Evolutionary conservation across 305 asterid species (phyloP).

Genomic region (Petunia hybrid): DNA sequence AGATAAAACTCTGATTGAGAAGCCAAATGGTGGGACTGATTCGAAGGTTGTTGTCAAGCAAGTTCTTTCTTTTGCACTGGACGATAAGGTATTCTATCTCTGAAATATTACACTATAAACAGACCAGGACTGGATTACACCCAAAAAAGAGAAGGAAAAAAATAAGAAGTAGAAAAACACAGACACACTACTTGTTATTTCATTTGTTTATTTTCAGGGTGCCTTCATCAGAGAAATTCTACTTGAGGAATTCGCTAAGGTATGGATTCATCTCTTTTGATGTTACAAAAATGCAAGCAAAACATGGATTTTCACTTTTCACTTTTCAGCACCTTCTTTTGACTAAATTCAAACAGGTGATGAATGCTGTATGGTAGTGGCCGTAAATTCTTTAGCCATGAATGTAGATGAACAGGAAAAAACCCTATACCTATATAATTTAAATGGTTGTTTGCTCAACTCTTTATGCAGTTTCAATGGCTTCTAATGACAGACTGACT

Average conservation of each 20-base stretch:
- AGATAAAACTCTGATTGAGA: constrained; percentile 53
- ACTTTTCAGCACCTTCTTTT: constrained; percentile 12
- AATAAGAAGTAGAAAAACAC: not conserved
- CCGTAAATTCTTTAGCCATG: not conserved
- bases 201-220: constrained; percentile 59
- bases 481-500: not conserved
- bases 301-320: not conserved
- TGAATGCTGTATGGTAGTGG: not conserved
- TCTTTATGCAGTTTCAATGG: not conserved
- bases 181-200: not conserved
- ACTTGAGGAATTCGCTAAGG: constrained; percentile 89
- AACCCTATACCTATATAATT: not conserved
- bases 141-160: constrained; percentile 28
- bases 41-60: constrained; percentile 67
- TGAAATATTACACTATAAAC: not conserved
- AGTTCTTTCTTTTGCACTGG: constrained; percentile 70
- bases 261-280: constrained; percentile 41
- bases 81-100: constrained; percentile 69
- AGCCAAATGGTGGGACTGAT: constrained; percentile 58
- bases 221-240: constrained; percentile 83
- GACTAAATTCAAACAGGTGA: constrained; percentile 23
- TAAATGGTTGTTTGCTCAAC: not conserved
- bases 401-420: constrained; percentile 10
- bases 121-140: constrained; percentile 28
- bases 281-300: constrained; percentile 23